Percentiles rank a stretch among this genome's conserved stretches.
These are phyloP conservation scores for Quercus cerris DNA, from an alignment of 306 rosid genomes.

Conservation along the genomic window DNA sequence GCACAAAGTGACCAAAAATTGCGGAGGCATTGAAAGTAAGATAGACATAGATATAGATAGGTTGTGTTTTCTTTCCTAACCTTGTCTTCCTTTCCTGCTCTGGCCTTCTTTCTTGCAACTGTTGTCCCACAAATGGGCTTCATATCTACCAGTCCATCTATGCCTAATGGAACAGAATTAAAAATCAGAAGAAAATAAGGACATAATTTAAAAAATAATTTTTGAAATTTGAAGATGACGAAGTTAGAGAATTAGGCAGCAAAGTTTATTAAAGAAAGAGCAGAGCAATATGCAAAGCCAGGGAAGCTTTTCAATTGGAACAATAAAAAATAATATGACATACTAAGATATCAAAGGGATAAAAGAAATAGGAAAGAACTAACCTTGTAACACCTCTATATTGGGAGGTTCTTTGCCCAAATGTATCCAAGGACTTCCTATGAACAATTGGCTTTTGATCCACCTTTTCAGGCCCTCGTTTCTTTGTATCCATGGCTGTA, in stretches of 20 bases:
- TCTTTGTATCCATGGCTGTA: conserved; percentile 62
- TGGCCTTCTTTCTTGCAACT: conserved; percentile 96
- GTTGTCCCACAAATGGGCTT: conserved; percentile 96
- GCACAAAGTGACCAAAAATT: conserved; percentile 11
- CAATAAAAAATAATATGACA: not conserved
- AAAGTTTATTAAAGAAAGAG: not conserved
- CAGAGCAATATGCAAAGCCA: not conserved
- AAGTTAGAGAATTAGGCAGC: not conserved
- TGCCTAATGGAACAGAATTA: conserved; percentile 54
- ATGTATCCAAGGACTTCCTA: conserved; percentile 83
- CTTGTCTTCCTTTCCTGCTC: conserved; percentile 97
- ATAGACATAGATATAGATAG: conserved; percentile 3
- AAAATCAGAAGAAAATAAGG: not conserved
- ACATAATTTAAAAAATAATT: not conserved
- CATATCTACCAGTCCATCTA: conserved; percentile 95
- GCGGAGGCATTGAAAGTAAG: conserved; percentile 8
- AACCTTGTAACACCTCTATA: conserved; percentile 95
- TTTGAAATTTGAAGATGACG: not conserved
- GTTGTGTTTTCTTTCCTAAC: conserved; percentile 30
- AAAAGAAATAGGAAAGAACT: not conserved
- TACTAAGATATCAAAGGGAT: not conserved
- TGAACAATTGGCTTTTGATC: conserved; percentile 74
- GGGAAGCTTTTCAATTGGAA: not conserved
- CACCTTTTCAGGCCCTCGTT: conserved; percentile 58
- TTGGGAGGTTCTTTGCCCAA: conserved; percentile 93